Evolutionary conservation across 2,329 filamentous ascomycete genomes (phyloP), one percentile per base, ranked within the genome.

Genomic region (Tympanopsis confertula): DNA sequence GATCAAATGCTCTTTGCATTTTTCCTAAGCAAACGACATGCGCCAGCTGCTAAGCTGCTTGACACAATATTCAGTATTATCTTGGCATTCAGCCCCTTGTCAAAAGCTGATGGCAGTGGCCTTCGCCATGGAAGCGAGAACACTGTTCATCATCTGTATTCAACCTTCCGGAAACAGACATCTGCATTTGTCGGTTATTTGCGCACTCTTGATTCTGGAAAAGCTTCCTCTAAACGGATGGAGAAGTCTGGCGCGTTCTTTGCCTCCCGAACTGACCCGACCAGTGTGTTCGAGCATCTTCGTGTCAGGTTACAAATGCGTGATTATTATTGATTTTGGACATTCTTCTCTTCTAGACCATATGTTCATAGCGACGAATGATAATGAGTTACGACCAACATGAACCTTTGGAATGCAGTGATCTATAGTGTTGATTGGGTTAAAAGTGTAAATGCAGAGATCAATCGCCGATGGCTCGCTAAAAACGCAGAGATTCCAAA

Each of bases 71-170:
- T 33, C 30, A 18, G 30, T 7, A 33, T 15, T 7, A 33, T 33
- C 15, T 15, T 33, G 7, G 15, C 15, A 15, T 33, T 33, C 17
- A 15, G 10, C n/a, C 29, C 39, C 14, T 7, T 33, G 10, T 33
- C 30, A 7, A 13, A 15, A 18, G 7, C 17, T 7, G 30, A 59
- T 42, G 55, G 55, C 2, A 18, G 17, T 7, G 30, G 30, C 17
- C 10, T 33, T 10, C 30, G 30, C 10, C 30, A 33, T 7, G 30
- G 17, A 18, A 33, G 30, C 30, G 30, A 33, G 17, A 15, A 10
- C 17, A 33, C 30, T 13, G 15, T 33, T 33, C 7, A 10, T 13
- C 30, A 33, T 7, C 30, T 33, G 12, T 33, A 33, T 15, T 7
- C 7, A 15, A 33, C 30, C 15, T 33, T 33, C 30, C 7, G 15